Conservation (phyloP, 83 land plant genomes). For the Thuja plicata region DNA sequence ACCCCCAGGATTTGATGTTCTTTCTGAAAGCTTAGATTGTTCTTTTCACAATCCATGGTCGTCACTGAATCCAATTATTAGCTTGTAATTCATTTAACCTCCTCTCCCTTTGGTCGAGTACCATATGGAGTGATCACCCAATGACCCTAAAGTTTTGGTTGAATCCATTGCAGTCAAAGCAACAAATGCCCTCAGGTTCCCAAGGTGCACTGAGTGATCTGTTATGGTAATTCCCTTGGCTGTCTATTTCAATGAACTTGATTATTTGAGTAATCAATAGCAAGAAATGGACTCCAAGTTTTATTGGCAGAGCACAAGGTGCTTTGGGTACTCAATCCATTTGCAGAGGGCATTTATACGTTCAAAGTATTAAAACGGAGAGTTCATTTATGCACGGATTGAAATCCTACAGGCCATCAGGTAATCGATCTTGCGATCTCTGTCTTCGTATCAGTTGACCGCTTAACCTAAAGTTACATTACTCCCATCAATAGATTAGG, state of each 20-base stretch:
- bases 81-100: not conserved
- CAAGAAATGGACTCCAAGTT: not conserved
- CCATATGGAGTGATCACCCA: not conserved
- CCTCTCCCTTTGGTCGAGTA: not conserved
- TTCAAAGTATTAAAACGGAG: not conserved
- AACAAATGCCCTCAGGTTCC: not conserved
- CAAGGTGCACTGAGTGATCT: not conserved
- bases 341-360: not conserved
- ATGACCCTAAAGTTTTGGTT: not conserved
- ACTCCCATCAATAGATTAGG: not conserved
- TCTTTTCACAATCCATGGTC: not conserved
- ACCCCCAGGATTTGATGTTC: not conserved
- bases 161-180: not conserved
- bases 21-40: not conserved
- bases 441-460: not conserved
- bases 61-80: not conserved
- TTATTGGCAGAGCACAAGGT: not conserved
- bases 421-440: not conserved
- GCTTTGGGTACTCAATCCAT: not conserved
- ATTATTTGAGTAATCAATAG: not conserved
- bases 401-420: no score
- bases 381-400: no score
- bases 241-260: not conserved
- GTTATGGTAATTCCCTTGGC: not conserved
- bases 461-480: not conserved